Evolutionary conservation across 176 grass and related monocot genomes (phyloP).

Genomic region (Juncus effusus): DNA sequence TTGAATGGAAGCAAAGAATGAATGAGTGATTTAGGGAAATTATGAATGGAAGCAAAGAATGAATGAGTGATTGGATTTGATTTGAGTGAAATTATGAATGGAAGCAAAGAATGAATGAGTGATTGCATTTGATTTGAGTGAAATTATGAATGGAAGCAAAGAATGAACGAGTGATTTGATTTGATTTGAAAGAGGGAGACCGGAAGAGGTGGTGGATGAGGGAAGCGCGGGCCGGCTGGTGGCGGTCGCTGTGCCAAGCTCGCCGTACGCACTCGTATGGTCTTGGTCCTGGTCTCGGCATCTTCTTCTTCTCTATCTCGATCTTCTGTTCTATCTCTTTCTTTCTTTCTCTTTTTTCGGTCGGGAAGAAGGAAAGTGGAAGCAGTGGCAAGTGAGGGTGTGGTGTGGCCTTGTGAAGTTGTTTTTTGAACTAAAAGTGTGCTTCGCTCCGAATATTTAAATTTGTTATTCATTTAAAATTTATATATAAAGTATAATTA

Average conservation of each 20-base stretch:
- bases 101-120: background rate
- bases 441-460: no score
- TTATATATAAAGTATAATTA: no score
- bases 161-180: background rate
- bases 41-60: background rate
- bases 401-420: no score
- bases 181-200: background rate
- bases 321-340: background rate
- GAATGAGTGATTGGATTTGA: background rate
- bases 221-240: constrained; percentile 41
- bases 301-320: background rate
- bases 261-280: constrained; percentile 50
- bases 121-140: background rate
- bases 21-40: background rate
- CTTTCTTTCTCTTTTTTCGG: background rate
- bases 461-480: no score
- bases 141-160: background rate
- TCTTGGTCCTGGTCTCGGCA: constrained; percentile 50
- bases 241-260: constrained; percentile 53
- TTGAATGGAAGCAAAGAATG: background rate
- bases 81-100: background rate
- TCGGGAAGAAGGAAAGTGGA: background rate
- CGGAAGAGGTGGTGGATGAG: constrained; percentile 48
- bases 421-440: no score
- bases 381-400: background rate